Conservation (phyloP, 768 basidiomycete genomes). For the Russula dissimulans region DNA sequence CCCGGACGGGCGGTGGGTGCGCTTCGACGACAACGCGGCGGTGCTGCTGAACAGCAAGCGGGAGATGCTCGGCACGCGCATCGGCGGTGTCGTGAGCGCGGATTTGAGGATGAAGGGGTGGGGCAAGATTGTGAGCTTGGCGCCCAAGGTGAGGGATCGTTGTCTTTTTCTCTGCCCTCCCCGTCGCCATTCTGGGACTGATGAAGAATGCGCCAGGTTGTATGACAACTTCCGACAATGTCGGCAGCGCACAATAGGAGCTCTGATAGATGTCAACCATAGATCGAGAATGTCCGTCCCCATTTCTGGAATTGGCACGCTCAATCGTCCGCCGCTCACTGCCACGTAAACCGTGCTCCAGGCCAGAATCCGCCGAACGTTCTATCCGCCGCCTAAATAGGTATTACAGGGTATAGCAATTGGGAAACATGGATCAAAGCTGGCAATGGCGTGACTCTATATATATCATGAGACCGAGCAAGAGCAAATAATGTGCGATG, state of each 20-base stretch:
- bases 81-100: slow-evolving; percentile 87
- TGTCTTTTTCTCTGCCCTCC: neutral
- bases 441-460: neutral
- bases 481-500: neutral
- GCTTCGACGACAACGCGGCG: slow-evolving; percentile 96
- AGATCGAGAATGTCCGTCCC: slow-evolving; percentile 1
- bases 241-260: neutral
- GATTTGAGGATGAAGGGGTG: slow-evolving; percentile 88
- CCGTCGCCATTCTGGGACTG: neutral
- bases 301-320: neutral
- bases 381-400: neutral
- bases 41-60: slow-evolving; percentile 92
- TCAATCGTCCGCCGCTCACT: too few species aligned
- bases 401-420: neutral
- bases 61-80: slow-evolving; percentile 92
- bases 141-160: slow-evolving; percentile 60
- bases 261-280: neutral
- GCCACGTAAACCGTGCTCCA: too few species aligned
- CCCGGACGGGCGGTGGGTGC: slow-evolving; percentile 78
- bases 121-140: slow-evolving; percentile 88
- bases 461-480: neutral
- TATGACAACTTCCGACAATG: neutral
- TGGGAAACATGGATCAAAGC: slow-evolving; percentile 2
- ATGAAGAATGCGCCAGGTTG: too few species aligned
- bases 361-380: neutral